phyloP scores from a whole-genome alignment of 2,329 filamentous ascomycete species.

The Aspergillus novoparasiticus region DNA sequence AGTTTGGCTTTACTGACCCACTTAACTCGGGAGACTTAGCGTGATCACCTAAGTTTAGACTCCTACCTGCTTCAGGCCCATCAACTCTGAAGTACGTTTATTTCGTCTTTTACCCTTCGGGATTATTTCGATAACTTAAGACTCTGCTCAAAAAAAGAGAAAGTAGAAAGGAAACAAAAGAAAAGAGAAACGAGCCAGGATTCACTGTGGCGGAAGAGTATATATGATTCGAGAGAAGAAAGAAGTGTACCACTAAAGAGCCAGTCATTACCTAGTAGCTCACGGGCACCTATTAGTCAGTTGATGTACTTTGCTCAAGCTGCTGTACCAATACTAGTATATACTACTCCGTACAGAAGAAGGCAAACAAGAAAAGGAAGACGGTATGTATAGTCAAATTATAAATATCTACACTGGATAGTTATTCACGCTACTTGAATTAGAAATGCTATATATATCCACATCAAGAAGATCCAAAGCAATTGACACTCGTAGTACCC shows the following conservation, averaged over 20 bases:
- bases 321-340: background rate
- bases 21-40: constrained; percentile 6
- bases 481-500: constrained; percentile 28
- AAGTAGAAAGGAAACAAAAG: background rate
- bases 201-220: background rate
- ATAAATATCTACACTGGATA: background rate
- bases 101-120: background rate
- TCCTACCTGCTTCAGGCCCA: background rate
- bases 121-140: no score
- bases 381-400: background rate
- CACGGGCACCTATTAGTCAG: background rate
- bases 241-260: background rate
- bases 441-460: background rate
- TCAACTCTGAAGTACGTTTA: background rate
- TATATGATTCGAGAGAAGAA: background rate
- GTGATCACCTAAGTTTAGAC: constrained; percentile 6
- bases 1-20: constrained; percentile 3
- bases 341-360: background rate
- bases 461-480: constrained; percentile 4
- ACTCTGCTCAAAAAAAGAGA: background rate
- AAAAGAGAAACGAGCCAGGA: background rate
- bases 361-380: background rate
- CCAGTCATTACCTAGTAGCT: background rate
- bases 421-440: background rate
- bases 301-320: background rate